Percentiles rank a stretch among this genome's conserved stretches.
Evolutionary conservation across 805 yeast species (phyloP).

Genomic region (Pichia pseudocactophila): DNA sequence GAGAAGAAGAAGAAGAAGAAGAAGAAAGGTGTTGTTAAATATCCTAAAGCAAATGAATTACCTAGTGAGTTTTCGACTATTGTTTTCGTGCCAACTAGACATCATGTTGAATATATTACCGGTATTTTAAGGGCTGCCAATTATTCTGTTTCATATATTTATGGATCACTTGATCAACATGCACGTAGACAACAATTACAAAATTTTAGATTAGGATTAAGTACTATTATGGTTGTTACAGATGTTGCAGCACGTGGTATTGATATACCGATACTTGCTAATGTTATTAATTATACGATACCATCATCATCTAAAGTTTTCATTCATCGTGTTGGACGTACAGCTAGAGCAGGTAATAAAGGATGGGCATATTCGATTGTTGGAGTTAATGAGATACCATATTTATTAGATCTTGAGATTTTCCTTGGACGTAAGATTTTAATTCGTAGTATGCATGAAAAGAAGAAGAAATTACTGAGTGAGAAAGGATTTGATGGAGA

Average conservation of each 20-base stretch:
- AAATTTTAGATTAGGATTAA: slow-evolving; percentile 75
- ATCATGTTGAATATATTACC: slow-evolving; percentile 90
- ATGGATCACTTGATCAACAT: slow-evolving; percentile 90
- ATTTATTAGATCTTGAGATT: slow-evolving; percentile 79
- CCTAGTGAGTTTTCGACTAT: slow-evolving; percentile 86
- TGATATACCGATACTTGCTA: slow-evolving; percentile 93
- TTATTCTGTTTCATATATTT: slow-evolving; percentile 77
- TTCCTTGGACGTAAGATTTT: slow-evolving; percentile 79
- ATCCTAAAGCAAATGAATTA: slow-evolving; percentile 73
- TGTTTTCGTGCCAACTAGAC: slow-evolving; percentile 92
- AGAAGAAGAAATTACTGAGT: slow-evolving; percentile 45
- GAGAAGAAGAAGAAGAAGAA: slow-evolving; percentile 25
- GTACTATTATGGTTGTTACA: slow-evolving; percentile 87
- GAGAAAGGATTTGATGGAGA: slow-evolving; percentile 24
- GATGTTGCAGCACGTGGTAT: slow-evolving; percentile 99
- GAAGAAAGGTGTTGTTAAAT: slow-evolving; percentile 33
- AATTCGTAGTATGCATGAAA: slow-evolving; percentile 60
- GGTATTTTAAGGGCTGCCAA: slow-evolving; percentile 66
- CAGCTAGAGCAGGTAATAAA: slow-evolving; percentile 96
- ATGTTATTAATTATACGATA: slow-evolving; percentile 83
- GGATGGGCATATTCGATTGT: slow-evolving; percentile 97
- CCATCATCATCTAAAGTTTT: slow-evolving; percentile 92
- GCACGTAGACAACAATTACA: slow-evolving; percentile 87
- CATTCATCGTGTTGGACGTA: slow-evolving; percentile 96
- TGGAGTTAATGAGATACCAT: slow-evolving; percentile 79